phyloP scores from a whole-genome alignment of 2,329 filamentous ascomycete genomes.

The Chalaropsis ovoidea region DNA sequence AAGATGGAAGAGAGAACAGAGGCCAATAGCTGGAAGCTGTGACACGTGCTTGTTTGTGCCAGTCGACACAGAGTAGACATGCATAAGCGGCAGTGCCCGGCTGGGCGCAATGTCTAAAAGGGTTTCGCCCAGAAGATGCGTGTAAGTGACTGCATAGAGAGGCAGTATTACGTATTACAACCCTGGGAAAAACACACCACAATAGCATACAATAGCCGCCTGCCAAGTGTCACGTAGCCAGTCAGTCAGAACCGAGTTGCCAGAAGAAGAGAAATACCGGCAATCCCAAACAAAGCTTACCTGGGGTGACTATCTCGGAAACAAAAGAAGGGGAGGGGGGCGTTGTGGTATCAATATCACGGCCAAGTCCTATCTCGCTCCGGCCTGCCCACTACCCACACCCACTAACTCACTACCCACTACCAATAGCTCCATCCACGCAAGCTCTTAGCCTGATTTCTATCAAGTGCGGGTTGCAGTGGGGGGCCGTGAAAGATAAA shows the following conservation, averaged over 20 bases:
- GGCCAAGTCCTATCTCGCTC: constrained; percentile 13
- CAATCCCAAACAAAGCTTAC: not conserved
- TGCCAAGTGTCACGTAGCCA: not conserved
- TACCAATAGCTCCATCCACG: not conserved
- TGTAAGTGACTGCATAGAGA: not conserved
- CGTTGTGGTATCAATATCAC: not conserved
- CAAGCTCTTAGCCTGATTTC: not conserved
- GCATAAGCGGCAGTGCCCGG: too few relatives aligned
- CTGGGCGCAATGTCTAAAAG: too few relatives aligned
- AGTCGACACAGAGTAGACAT: too few relatives aligned
- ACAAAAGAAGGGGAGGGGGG: not conserved
- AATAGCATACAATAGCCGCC: not conserved
- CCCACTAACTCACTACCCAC: not conserved
- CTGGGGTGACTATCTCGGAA: not conserved
- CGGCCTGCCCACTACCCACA: not conserved
- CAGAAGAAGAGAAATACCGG: constrained; percentile 5
- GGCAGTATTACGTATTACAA: not conserved
- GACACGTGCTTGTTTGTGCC: too few relatives aligned
- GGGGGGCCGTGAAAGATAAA: constrained; percentile 1
- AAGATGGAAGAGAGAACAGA: too few relatives aligned
- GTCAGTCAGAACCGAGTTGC: not conserved
- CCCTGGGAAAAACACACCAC: not conserved
- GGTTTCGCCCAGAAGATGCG: not conserved
- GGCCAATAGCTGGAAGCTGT: too few relatives aligned
- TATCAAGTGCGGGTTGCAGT: not conserved